Evolutionary conservation across 805 yeast species (phyloP), one percentile per base, ranked within the genome.

Genomic region (Metschnikowia cerradonensis): DNA sequence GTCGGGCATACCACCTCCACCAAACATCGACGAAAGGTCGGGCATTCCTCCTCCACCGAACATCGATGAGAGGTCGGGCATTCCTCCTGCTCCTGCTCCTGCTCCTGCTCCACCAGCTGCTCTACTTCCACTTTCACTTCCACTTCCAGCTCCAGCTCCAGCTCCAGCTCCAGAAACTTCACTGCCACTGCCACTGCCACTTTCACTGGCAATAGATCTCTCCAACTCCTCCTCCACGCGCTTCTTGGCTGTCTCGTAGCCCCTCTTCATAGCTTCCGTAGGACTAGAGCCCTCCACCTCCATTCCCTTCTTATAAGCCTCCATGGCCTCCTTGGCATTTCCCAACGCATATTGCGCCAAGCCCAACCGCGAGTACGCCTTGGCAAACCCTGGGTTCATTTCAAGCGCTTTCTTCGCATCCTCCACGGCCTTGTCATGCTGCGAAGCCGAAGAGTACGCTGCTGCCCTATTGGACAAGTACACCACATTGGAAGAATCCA

Each of bases 391-490:
- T 48, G 97, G 86, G 64, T 92, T 90, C 47, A 84, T 73, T 53
- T 80, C 78, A 51, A 90, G 83, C 39, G 99, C 96, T 49, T 75
- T 74, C 61, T 86, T 79, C 30, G 98, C 96, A 67, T 94, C 99
- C 41, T 74, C 74, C 38, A 87, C 80, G 2, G 99, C 98, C 55
- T 79, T 73, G 14, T 81, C 86, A 64, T 88, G 91, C 53, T 90
- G 75, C 55, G 82, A 79, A 31, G 80, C 62, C 5, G 96, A 88
- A 10, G 96, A 87, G 70, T 88, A 83, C 2, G 98, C 98, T 40
- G 99, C 99, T 13, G 99, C 98, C 65, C 99, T 83, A 73, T 94
- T 94, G 34, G 98, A 90, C 54, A 80, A 81, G 69, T 85, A 94
- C 19, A 94, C 88, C 15, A 91, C 90, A 66, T 90, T 90, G 15